A percentile compares a stretch with the other conserved stretches of the same genome.
These are phyloP conservation scores for Pugionium dolabratum DNA, from an alignment of 345 rosid genomes.

Conservation along the genomic window DNA sequence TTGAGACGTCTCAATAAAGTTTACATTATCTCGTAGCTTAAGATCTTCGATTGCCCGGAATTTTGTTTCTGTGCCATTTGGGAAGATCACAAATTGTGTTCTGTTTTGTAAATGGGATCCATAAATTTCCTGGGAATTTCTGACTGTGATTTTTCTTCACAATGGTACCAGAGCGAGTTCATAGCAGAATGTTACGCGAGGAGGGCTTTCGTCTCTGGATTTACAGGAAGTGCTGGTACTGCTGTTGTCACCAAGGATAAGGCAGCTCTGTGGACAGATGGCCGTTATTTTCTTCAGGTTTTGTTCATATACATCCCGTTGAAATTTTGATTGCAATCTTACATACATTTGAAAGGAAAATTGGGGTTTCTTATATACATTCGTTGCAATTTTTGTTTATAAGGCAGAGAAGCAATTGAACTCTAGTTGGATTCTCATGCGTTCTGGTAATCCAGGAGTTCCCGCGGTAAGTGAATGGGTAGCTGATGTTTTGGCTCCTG, in stretches of 20 bases:
- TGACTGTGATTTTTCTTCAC: constrained; percentile 3
- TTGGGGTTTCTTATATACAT: constrained; percentile 16
- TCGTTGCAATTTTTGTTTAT: constrained; percentile 7
- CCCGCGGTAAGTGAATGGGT: constrained; percentile 90
- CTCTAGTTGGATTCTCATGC: constrained; percentile 90
- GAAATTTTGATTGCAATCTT: not conserved
- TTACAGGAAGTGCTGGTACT: constrained; percentile 94
- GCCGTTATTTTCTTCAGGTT: constrained; percentile 98
- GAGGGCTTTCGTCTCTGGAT: constrained; percentile 80
- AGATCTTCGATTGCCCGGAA: not conserved
- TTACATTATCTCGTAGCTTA: not conserved
- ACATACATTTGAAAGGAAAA: not conserved
- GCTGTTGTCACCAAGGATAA: constrained; percentile 86
- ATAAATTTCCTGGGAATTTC: not conserved
- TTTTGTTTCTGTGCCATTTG: not conserved
- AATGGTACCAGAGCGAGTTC: constrained; percentile 73
- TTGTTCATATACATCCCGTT: constrained; percentile 7
- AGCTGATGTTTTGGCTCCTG: constrained; percentile 76
- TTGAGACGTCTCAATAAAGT: not conserved
- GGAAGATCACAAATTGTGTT: not conserved
- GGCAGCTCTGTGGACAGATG: constrained; percentile 98
- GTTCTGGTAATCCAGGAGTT: constrained; percentile 89
- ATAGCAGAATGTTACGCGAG: constrained; percentile 92
- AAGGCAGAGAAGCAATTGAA: constrained; percentile 88
- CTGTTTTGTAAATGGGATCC: not conserved